These are phyloP conservation scores for Epichloe elymi DNA, from an alignment of 2,329 filamentous ascomycete genomes.

Conservation along the genomic window DNA sequence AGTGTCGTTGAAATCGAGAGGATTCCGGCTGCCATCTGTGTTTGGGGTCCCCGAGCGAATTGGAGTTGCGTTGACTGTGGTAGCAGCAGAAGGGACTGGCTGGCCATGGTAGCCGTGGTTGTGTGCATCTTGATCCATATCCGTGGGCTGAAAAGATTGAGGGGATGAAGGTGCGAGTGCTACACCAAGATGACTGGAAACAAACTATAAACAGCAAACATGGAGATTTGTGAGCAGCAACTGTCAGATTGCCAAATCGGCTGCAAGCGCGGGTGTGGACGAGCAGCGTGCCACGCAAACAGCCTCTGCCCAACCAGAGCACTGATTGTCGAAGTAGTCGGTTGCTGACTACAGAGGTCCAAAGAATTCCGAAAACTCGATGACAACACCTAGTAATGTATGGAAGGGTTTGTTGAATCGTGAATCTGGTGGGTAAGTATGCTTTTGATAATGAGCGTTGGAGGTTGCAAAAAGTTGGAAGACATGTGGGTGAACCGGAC, in stretches of 20 bases:
- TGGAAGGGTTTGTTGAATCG: too few relatives aligned
- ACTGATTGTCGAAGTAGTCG: too few relatives aligned
- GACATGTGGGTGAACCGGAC: neutral
- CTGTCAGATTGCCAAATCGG: too few relatives aligned
- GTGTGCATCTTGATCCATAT: slow-evolving; percentile 17
- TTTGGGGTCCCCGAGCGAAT: slow-evolving; percentile 29
- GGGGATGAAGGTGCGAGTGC: too few relatives aligned
- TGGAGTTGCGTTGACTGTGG: slow-evolving; percentile 26
- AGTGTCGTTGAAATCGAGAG: slow-evolving; percentile 27
- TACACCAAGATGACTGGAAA: too few relatives aligned
- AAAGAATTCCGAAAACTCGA: neutral
- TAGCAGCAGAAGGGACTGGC: slow-evolving; percentile 20
- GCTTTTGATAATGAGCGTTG: neutral
- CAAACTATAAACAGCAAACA: too few relatives aligned
- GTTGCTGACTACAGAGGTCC: neutral
- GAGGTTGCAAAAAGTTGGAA: neutral
- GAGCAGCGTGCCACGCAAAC: neutral
- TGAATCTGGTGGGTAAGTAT: neutral
- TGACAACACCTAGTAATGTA: too few relatives aligned
- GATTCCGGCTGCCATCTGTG: slow-evolving; percentile 25
- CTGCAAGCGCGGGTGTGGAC: neutral
- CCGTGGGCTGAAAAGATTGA: neutral
- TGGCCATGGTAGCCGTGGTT: slow-evolving; percentile 15
- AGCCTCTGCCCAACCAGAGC: neutral
- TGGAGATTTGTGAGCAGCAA: too few relatives aligned